These are phyloP conservation scores for Dentipellis fragilis DNA, from an alignment of 768 basidiomycete species.

Conservation along the genomic window DNA sequence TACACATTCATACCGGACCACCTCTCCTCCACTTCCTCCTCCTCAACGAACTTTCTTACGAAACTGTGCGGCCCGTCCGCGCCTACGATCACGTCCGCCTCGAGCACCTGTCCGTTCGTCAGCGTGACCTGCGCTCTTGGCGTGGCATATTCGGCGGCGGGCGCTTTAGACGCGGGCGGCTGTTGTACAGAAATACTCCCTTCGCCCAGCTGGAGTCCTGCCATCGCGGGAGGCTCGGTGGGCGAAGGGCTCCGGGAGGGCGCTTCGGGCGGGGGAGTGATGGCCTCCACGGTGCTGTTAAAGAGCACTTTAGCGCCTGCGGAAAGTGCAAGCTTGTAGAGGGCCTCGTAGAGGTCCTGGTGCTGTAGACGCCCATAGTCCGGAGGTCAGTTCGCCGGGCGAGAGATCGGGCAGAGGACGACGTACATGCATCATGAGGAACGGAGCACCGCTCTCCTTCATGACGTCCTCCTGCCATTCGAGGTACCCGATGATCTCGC, in stretches of 20 bases:
- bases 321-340: conserved; percentile 5
- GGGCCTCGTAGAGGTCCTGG: conserved; percentile 6
- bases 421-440: conserved; percentile 12
- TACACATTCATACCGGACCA: conserved; percentile 4
- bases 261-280: neutral
- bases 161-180: neutral
- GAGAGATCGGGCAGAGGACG: neutral
- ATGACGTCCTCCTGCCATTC: conserved; percentile 8
- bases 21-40: conserved; percentile 1
- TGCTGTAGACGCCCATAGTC: conserved; percentile 3
- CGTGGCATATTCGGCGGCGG: neutral
- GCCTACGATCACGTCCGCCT: conserved; percentile 13
- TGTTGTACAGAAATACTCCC: neutral
- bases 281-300: conserved; percentile 1
- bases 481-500: conserved; percentile 4
- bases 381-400: neutral
- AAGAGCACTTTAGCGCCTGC: conserved; percentile 11
- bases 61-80: conserved; percentile 13
- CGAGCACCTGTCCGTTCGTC: conserved; percentile 8
- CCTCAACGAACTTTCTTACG: conserved; percentile 5
- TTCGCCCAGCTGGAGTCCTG: neutral
- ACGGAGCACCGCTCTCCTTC: conserved; percentile 11
- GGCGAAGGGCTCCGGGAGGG: neutral
- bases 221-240: neutral
- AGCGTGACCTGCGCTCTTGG: conserved; percentile 6